Base-by-base conservation (phyloP, 805 yeast genomes). In the Metschnikowia matae region DNA sequence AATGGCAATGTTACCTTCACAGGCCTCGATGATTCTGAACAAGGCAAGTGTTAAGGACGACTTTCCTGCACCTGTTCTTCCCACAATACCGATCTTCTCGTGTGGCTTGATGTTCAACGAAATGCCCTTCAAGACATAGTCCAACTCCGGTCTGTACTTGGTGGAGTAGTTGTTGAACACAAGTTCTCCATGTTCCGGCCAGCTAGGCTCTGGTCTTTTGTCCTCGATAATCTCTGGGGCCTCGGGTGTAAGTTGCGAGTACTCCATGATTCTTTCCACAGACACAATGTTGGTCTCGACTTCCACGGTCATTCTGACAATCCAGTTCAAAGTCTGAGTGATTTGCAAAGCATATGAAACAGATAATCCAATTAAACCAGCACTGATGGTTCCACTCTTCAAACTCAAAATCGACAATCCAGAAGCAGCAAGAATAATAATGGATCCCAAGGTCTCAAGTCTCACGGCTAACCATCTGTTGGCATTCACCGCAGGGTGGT, bases 401-500 rank as follows among this genome's bases (percentile, higher is more conserved):
- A 90, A 75, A 20, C 89, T 79, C 53, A 82, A 66, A 45, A 95
- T 87, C 14, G 95, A 79, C 60, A 94, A 75, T 4, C 89, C 86
- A 2, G 98, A 88, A 6, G 98, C 84, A 40, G 88, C 85, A 52
- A 90, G 78, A 61, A 94, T 92, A 54, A 94, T 87, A 41, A 91
- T 60, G 1, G 97, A 87, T 32, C 99, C 98, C 57, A 94, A 74
- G 56, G 88, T 84, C 68, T 95, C 98, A 53, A 94, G 77, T 63
- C 99, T 80, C 10, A 89, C 96, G 8, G 98, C 97, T 54, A 94
- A 79, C 99, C 99, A 94, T 72, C 99, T 83, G 67, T 95, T 94
- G 11, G 97, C 91, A 65, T 88, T 86, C 50, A 90, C 83, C 10
- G 96, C 80, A 29, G 97, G 97, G 75, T 89, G 95, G 62, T 81